phyloP scores from a whole-genome alignment of 2,329 filamentous ascomycete genomes.

The Xylariales sp. region DNA sequence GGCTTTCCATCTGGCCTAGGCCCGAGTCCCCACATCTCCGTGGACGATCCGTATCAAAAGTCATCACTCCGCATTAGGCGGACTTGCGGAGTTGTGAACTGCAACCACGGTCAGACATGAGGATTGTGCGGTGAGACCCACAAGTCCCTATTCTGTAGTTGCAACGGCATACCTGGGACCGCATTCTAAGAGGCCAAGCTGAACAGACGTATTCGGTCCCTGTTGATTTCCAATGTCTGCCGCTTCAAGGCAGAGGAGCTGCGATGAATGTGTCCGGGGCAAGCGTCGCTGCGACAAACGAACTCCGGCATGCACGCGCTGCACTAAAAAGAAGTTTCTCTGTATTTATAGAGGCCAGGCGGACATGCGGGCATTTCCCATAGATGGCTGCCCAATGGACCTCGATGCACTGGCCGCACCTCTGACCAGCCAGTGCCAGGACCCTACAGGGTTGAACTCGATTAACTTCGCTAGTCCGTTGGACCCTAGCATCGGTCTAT shows the following conservation, averaged over 20 bases:
- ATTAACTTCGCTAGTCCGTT: slow-evolving; percentile 6
- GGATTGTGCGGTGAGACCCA: too few relatives aligned
- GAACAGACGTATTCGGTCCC: too few relatives aligned
- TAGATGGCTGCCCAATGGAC: background rate
- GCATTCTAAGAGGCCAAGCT: too few relatives aligned
- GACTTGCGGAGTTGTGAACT: too few relatives aligned
- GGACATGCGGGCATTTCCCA: slow-evolving; percentile 1
- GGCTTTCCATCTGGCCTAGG: too few relatives aligned
- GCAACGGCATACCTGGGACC: too few relatives aligned
- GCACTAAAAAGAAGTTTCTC: slow-evolving; percentile 34
- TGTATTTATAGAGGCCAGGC: slow-evolving; percentile 32
- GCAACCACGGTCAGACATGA: too few relatives aligned
- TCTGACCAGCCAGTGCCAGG: background rate
- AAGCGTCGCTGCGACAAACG: slow-evolving; percentile 45
- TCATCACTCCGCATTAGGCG: too few relatives aligned
- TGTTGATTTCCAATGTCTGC: too few relatives aligned
- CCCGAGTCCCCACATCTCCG: too few relatives aligned
- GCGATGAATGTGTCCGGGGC: slow-evolving; percentile 42
- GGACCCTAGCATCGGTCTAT: slow-evolving; percentile 7
- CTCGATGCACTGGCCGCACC: background rate
- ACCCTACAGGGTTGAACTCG: background rate
- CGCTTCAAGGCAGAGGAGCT: slow-evolving; percentile 45
- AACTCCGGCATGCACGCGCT: slow-evolving; percentile 37
- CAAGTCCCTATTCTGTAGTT: too few relatives aligned
- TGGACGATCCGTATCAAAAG: too few relatives aligned